phyloP scores from a whole-genome alignment of 257 asterid genomes.

The Solanum arcanum region DNA sequence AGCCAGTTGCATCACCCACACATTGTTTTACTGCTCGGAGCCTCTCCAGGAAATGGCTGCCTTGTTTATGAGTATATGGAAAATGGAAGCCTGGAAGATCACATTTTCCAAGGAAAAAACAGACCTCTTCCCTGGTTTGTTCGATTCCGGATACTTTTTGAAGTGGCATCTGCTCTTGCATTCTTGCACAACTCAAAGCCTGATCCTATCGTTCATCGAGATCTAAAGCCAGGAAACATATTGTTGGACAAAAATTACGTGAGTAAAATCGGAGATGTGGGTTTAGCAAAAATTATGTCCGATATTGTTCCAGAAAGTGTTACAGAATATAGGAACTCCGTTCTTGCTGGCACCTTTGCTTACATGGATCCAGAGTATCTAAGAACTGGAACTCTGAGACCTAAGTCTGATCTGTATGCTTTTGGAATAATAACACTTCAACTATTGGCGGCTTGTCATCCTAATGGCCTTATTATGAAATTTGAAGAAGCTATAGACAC shows the following conservation, averaged over 20 bases:
- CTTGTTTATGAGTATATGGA: slow-evolving; percentile 86
- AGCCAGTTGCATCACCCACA: slow-evolving; percentile 78
- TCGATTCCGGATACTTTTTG: slow-evolving; percentile 69
- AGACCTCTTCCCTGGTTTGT: slow-evolving; percentile 59
- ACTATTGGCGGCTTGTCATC: slow-evolving; percentile 53
- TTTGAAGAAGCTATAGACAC: slow-evolving; percentile 51
- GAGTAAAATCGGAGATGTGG: slow-evolving; percentile 84
- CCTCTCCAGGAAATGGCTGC: slow-evolving; percentile 76
- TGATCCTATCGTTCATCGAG: slow-evolving; percentile 77
- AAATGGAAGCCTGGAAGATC: slow-evolving; percentile 69
- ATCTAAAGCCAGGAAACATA: slow-evolving; percentile 85
- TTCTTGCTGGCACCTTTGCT: slow-evolving; percentile 68
- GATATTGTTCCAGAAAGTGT: slow-evolving; percentile 57
- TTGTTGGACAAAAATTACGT: slow-evolving; percentile 47
- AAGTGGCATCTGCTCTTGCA: slow-evolving; percentile 84
- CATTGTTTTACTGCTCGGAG: slow-evolving; percentile 64
- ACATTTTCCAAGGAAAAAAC: slow-evolving; percentile 31
- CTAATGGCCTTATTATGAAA: slow-evolving; percentile 49
- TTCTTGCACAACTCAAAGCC: slow-evolving; percentile 74
- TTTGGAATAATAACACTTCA: slow-evolving; percentile 76
- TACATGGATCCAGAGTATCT: slow-evolving; percentile 93
- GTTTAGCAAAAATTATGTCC: slow-evolving; percentile 64
- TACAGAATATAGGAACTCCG: slow-evolving; percentile 61
- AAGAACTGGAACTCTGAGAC: slow-evolving; percentile 78
- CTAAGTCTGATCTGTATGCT: slow-evolving; percentile 81